Base-by-base conservation (phyloP, 495 filamentous ascomycete species). In the Hypoxylon fuscum region DNA sequence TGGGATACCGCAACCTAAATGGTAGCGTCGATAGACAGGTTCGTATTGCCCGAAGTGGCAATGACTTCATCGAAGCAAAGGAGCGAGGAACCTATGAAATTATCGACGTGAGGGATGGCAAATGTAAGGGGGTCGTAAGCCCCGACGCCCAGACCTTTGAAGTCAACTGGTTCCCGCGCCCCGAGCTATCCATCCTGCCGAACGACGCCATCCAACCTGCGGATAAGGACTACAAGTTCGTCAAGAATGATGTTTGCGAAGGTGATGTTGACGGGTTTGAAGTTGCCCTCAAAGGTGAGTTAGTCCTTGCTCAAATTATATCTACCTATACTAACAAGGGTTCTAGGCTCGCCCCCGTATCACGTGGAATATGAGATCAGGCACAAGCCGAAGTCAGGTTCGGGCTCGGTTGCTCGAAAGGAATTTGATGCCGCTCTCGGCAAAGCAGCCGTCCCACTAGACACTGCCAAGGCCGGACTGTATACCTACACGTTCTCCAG, bases 191-290 rank as follows among this genome's bases (percentile, higher is more conserved):
- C 20, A 72, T 95, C 14, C 71, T 87, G 0, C 84, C 89, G 52
- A 86, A 85, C 31, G 78, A 86, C 5, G 76, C 83, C 22, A 76
- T 92, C 10, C 75, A 68, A 15, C 41, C 71, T 66, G 74, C 62
- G 21, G 69, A 73, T 49, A 62, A 64, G 45, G 80, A 72, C 48
- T 75, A 75, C 32, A 81, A 76, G 52, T 92, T 79, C 68, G 68
- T 86, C 56, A 90, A 94, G 72, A 81, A 84, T n/a, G 87, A 90
- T 59, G 86, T 98, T 47, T 98, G 95, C 65, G 92, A 98, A 75
- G 94, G 95, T 14, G 94, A 97, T 45, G 89, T 94, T 59, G 94
- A 97, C 68, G 84, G 86, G 21, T 84, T 96, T 45, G 93, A 97
- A 64, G 75, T 98, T 44, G 77, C 81, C 17, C 82, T 98, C 57